phyloP scores from a whole-genome alignment of 2,329 filamentous ascomycete species.

The Dactylellina haptotyla region DNA sequence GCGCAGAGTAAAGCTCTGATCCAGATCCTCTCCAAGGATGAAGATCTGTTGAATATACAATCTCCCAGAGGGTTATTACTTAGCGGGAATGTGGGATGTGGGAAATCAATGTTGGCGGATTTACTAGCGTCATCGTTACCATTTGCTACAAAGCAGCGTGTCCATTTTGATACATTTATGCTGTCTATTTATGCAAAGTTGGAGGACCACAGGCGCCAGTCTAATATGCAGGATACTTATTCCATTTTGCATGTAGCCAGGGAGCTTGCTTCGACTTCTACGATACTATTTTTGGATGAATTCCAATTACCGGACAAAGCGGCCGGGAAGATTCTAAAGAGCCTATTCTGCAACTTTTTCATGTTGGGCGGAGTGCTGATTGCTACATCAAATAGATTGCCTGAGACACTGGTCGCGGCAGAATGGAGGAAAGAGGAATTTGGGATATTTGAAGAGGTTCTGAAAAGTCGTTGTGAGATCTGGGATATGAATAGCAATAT shows the following conservation, averaged over 20 bases:
- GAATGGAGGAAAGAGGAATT: slow-evolving; percentile 73
- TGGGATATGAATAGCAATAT: slow-evolving; percentile 82
- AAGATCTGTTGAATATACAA: slow-evolving; percentile 66
- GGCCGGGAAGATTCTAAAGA: slow-evolving; percentile 80
- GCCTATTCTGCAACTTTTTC: slow-evolving; percentile 81
- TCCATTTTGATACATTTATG: slow-evolving; percentile 91
- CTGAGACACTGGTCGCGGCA: slow-evolving; percentile 67
- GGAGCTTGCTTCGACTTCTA: slow-evolving; percentile 77
- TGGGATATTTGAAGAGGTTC: slow-evolving; percentile 76
- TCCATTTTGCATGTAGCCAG: slow-evolving; percentile 73
- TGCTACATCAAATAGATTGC: slow-evolving; percentile 84
- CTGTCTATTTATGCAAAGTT: slow-evolving; percentile 77
- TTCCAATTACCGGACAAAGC: slow-evolving; percentile 84
- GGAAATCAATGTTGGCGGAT: slow-evolving; percentile 86
- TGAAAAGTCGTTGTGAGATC: slow-evolving; percentile 81
- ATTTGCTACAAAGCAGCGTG: slow-evolving; percentile 76
- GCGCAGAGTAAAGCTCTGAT: slow-evolving; percentile 72
- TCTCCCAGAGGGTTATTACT: slow-evolving; percentile 80
- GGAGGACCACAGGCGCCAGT: slow-evolving; percentile 69
- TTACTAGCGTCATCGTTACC: slow-evolving; percentile 81
- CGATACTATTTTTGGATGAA: slow-evolving; percentile 82
- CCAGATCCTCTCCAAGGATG: slow-evolving; percentile 73
- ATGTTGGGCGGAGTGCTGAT: slow-evolving; percentile 82
- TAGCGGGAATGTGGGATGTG: slow-evolving; percentile 82
- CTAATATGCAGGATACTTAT: slow-evolving; percentile 65